These are phyloP conservation scores for Cytospora schulzeri DNA, from an alignment of 2,329 filamentous ascomycete genomes.

Conservation along the genomic window DNA sequence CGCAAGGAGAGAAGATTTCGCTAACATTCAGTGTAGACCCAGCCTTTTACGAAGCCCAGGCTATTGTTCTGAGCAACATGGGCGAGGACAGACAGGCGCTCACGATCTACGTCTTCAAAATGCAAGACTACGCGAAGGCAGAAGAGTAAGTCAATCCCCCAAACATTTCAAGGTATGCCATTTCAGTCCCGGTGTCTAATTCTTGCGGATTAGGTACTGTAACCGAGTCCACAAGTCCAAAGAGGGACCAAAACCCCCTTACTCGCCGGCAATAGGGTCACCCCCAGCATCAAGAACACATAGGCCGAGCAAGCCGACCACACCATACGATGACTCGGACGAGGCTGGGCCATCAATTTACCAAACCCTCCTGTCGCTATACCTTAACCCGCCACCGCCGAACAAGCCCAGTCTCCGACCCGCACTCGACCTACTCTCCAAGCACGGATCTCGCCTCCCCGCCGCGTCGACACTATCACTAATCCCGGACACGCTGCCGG, in stretches of 20 bases:
- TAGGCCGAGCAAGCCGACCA: slow-evolving; percentile 39
- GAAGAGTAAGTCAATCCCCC: slow-evolving; percentile 71
- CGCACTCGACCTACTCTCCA: slow-evolving; percentile 83
- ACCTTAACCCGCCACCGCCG: slow-evolving; percentile 77
- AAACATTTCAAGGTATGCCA: not conserved
- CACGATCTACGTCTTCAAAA: slow-evolving; percentile 96
- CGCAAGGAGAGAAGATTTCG: not conserved
- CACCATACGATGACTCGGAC: slow-evolving; percentile 42
- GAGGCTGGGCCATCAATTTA: slow-evolving; percentile 76
- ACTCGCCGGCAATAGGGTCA: slow-evolving; percentile 30
- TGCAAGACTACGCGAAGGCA: slow-evolving; percentile 83
- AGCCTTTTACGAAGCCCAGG: slow-evolving; percentile 84
- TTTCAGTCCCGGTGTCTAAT: not conserved
- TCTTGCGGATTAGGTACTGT: slow-evolving; percentile 66
- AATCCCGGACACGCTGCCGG: slow-evolving; percentile 78
- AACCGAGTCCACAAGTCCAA: slow-evolving; percentile 76
- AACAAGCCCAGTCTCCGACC: slow-evolving; percentile 74
- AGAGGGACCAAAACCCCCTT: slow-evolving; percentile 37
- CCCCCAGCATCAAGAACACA: slow-evolving; percentile 37
- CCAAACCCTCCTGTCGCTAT: slow-evolving; percentile 85
- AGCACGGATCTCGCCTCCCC: slow-evolving; percentile 88
- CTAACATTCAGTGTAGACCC: slow-evolving; percentile 58
- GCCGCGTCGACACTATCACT: slow-evolving; percentile 83
- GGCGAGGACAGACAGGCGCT: slow-evolving; percentile 92
- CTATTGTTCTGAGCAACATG: slow-evolving; percentile 92